Evolutionary conservation across 2,329 filamentous ascomycete species (phyloP).

Genomic region (Fusarium odoratissimum): DNA sequence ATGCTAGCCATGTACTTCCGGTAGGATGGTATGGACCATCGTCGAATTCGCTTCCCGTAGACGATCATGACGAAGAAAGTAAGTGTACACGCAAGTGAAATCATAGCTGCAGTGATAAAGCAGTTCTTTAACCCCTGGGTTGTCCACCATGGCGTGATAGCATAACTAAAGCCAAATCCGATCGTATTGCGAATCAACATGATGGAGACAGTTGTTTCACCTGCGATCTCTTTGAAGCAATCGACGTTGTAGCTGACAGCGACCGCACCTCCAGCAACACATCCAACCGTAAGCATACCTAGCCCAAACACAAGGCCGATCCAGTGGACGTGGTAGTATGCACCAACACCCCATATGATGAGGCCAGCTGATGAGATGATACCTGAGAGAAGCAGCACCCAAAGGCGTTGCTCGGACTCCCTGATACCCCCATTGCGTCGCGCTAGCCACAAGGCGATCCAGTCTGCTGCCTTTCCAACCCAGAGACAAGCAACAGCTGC

Average conservation of each 20-base stretch:
- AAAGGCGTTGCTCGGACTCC: neutral
- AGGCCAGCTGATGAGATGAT: neutral
- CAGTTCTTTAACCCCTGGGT: neutral
- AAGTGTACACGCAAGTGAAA: neutral
- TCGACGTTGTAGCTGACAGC: constrained; percentile 3
- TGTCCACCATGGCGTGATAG: constrained; percentile 11
- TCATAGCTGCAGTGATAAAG: neutral
- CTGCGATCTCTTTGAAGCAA: neutral
- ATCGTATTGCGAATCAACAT: constrained; percentile 3
- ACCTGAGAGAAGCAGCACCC: neutral
- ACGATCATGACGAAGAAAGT: neutral
- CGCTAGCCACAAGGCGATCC: neutral
- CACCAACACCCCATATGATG: neutral
- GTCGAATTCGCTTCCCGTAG: neutral
- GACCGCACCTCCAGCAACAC: neutral
- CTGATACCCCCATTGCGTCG: neutral
- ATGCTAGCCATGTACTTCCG: neutral
- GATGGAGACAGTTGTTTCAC: neutral
- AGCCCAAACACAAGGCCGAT: neutral
- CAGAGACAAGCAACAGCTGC: neutral
- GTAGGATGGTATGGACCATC: neutral
- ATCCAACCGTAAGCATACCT: neutral
- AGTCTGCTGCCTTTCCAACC: neutral
- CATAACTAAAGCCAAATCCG: neutral
- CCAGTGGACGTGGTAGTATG: constrained; percentile 1